Conservation (phyloP, 306 rosid genomes). For the Styphnolobium japonicum region DNA sequence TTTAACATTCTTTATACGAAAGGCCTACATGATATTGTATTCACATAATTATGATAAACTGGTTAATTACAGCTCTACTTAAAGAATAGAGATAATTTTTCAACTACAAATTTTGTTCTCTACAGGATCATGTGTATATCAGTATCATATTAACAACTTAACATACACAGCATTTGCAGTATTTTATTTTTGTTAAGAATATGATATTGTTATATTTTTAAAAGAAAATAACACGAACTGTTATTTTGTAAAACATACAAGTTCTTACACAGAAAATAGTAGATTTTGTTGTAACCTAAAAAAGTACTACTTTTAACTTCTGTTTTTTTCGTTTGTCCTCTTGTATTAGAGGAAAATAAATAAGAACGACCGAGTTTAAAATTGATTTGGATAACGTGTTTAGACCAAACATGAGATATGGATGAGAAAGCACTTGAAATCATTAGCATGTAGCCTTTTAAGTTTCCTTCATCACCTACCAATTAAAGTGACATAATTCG, state of each 20-base stretch:
- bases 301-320: too few species aligned
- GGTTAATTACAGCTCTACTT: background rate
- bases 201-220: background rate
- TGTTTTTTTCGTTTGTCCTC: too few species aligned
- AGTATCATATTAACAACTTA: background rate
- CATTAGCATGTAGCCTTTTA: constrained; percentile 30
- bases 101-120: too few species aligned
- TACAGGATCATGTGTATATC: background rate
- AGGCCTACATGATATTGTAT: too few species aligned
- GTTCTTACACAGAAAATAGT: too few species aligned
- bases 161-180: too few species aligned
- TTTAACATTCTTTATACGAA: too few species aligned
- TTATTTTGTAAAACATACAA: background rate
- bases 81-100: background rate
- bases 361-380: background rate
- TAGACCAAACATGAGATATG: background rate
- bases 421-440: background rate
- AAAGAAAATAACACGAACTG: background rate
- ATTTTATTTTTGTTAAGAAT: too few species aligned
- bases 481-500: constrained; percentile 46
- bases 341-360: background rate
- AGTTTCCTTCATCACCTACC: constrained; percentile 44
- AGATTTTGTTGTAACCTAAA: too few species aligned
- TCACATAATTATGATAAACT: background rate
- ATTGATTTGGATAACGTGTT: background rate